These are phyloP conservation scores for Macrocybe sp. DNA, from an alignment of 1,284 basidiomycete species.

Conservation along the genomic window DNA sequence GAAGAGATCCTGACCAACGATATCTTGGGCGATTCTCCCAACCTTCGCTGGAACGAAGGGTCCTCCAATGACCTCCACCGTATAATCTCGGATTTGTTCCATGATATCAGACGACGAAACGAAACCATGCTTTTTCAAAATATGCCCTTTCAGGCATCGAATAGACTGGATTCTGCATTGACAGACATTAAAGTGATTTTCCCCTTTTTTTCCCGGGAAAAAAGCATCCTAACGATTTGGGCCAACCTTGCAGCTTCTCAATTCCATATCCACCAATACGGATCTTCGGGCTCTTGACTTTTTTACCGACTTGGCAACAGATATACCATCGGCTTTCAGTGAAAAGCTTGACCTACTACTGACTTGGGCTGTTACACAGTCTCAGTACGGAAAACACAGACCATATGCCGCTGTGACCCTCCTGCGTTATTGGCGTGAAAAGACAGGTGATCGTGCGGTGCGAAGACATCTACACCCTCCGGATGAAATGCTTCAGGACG, in stretches of 20 bases:
- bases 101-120: conserved; percentile 64
- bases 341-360: conserved; percentile 78
- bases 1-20: conserved; percentile 39
- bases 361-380: conserved; percentile 82
- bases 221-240: not conserved
- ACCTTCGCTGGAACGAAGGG: conserved; percentile 34
- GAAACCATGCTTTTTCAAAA: conserved; percentile 74
- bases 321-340: conserved; percentile 40
- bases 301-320: conserved; percentile 47
- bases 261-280: conserved; percentile 71
- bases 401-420: conserved; percentile 79
- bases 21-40: conserved; percentile 25
- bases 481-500: conserved; percentile 60
- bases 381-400: conserved; percentile 83
- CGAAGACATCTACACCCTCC: conserved; percentile 53
- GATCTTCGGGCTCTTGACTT: conserved; percentile 60
- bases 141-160: conserved; percentile 53
- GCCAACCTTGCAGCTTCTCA: conserved; percentile 53
- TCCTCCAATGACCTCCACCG: conserved; percentile 39
- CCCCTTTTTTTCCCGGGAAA: not conserved
- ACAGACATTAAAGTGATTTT: conserved; percentile 64
- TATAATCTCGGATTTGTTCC: conserved; percentile 33
- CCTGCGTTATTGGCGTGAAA: conserved; percentile 67
- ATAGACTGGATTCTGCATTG: conserved; percentile 57
- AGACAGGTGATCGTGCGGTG: conserved; percentile 53